Conservation (phyloP, 768 basidiomycete genomes). For the Termitomyces eurrhizus region DNA sequence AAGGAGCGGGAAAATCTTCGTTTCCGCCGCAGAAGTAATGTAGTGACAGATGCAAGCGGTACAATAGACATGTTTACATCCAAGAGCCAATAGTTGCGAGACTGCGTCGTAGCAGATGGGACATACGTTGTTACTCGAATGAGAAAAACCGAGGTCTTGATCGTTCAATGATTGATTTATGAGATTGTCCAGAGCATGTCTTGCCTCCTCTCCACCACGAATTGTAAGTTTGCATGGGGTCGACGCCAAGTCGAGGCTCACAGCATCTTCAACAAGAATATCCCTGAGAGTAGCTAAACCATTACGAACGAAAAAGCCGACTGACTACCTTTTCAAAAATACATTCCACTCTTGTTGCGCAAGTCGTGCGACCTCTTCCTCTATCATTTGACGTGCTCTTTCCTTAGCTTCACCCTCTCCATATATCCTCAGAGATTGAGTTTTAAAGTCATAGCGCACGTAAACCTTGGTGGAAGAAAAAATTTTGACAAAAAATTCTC, state of each 20-base stretch:
- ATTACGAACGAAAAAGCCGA: constrained; percentile 48
- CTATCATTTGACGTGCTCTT: constrained; percentile 40
- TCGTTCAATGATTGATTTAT: constrained; percentile 37
- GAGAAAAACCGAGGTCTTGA: not conserved
- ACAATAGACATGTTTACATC: constrained; percentile 50
- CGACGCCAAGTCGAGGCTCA: constrained; percentile 37
- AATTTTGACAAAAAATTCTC: constrained; percentile 32
- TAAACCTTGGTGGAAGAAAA: constrained; percentile 34
- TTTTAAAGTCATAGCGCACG: constrained; percentile 43
- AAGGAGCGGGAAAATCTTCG: constrained; percentile 50
- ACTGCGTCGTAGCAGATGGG: constrained; percentile 52
- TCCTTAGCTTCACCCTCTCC: constrained; percentile 37
- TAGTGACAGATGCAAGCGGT: constrained; percentile 44
- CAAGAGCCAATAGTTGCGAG: constrained; percentile 36
- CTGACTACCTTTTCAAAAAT: constrained; percentile 31
- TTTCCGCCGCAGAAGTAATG: constrained; percentile 36
- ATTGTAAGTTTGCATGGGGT: constrained; percentile 39
- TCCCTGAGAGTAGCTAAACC: constrained; percentile 50
- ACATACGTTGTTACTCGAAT: constrained; percentile 27
- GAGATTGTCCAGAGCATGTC: constrained; percentile 40
- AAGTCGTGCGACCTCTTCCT: constrained; percentile 43
- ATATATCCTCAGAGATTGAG: constrained; percentile 40
- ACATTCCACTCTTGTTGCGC: constrained; percentile 38
- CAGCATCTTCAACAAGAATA: constrained; percentile 50
- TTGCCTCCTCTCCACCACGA: constrained; percentile 54